Base-by-base conservation (phyloP, 148 eudicot species). In the Amaranthus hypochondriacus region DNA sequence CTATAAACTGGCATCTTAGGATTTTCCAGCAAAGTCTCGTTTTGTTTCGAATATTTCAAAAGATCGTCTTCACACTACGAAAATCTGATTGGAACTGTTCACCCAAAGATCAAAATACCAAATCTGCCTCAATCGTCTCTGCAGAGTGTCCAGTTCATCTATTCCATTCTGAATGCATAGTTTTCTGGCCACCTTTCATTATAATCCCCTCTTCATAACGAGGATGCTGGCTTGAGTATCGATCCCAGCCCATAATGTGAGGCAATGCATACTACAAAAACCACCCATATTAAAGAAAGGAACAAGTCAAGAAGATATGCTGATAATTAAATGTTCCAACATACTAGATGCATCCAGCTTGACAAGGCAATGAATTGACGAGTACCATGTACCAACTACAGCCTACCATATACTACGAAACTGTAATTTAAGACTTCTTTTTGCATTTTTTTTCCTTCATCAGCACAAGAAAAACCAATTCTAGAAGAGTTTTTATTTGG, bases 191-290 rank as follows among this genome's bases (percentile, higher is more conserved):
- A 52, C 9, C 47, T 18, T 76, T 76, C 7, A 48, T n/a, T 10
- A 56, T 60, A 72, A 48, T 53, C 15, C 67, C 66, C 48, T 49
- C 58, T 28, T 51, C 61, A 42, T 48, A 6, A 49, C 6, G 11
- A 5, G 77, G 77, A 62, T 18, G 39, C 80, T 62, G 73, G 66
- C 43, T 42, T 60, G 71, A 9, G 66, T 67, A 81, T 21, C 66
- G 73, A 49, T 81, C 83, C 83, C 83, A 81, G 50, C 83, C 83
- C 80, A 81, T 61, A 4, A 81, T 76, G 80, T 73, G 77, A 11
- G 83, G 83, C 66, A 81, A 70, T 3, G 56, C 83, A 81, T 62
- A 81, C 83, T 81, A 73, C 80, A 81, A 77, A 80, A 62, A 42
- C n/a, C 56, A 68, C n/a, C 21, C 13, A 47, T 15, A 47, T n/a